Evolutionary conservation across 2,329 filamentous ascomycete genomes (phyloP), one percentile per base, ranked within the genome.

Genomic region (Sphaerulina vaccinii): DNA sequence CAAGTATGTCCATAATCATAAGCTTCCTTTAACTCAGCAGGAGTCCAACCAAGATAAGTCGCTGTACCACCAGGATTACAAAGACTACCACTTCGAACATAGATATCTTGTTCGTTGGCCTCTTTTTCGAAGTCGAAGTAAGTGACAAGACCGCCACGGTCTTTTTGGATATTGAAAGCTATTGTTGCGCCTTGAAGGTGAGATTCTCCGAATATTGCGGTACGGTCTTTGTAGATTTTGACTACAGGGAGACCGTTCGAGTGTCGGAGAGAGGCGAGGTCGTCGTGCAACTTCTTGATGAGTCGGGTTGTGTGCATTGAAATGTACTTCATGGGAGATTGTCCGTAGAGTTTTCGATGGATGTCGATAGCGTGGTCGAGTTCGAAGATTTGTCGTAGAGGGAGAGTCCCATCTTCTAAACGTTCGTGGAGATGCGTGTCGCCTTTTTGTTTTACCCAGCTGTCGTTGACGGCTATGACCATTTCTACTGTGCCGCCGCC

Each of bases 401-500:
- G 89, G 3, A 96, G 69, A 0, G 92, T 96, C 2, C 91, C 92
- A 67, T 97, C 91, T 69, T 97, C 91, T 2, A 96, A 74, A 23
- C 83, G 79, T 54, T 90, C 87, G 65, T 96, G 91, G 2, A 95
- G 73, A 27, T 79, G 81, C 19, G 79, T 73, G 9, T 78, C 74
- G 18, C 62, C 50, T 67, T 93, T 96, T 29, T 81, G 79, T 1
- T 84, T 85, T 73, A 95, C 88, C 88, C 90, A 96, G 56, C 84
- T 79, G 61, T 88, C 84, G 56, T 82, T 85, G n/a, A 83, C 69
- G 54, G 84, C 86, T 16, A 61, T 79, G 0, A 96, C 89, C 79
- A 91, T 86, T 62, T 95, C 90, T 1, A 96, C 91, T 1, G 92
- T 96, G 4, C 92, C 92, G 3, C 91, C 92, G 3, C 90, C 91